These are phyloP conservation scores for Melaleuca quinquenervia DNA, from an alignment of 345 rosid species.

Conservation along the genomic window DNA sequence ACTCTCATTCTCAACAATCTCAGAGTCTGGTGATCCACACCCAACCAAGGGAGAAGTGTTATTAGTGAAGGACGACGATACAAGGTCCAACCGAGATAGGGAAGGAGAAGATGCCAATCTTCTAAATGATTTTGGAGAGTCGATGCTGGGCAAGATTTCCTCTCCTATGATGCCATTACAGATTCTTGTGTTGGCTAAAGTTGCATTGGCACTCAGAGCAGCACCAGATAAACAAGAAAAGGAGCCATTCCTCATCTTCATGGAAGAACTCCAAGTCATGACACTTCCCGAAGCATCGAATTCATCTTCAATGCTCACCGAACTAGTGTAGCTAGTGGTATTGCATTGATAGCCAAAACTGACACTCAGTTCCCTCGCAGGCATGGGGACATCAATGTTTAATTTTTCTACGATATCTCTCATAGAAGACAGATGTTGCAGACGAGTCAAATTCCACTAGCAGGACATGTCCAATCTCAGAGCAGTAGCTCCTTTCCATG, in stretches of 20 bases:
- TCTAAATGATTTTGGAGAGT: conserved; percentile 12
- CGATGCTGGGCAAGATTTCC: conserved; percentile 13
- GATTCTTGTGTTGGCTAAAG: conserved; percentile 14
- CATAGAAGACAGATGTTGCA: not conserved
- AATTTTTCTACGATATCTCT: not conserved
- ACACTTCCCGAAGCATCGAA: not conserved
- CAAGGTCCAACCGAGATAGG: conserved; percentile 4
- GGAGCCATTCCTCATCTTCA: conserved; percentile 6
- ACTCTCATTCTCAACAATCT: not conserved
- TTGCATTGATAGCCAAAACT: conserved; percentile 13
- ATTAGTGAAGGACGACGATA: not conserved
- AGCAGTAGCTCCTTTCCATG: not conserved
- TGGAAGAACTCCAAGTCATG: not conserved
- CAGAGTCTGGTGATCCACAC: not conserved
- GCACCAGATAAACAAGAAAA: conserved; percentile 16
- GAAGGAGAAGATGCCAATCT: conserved; percentile 11
- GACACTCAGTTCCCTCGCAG: conserved; percentile 5
- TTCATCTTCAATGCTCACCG: not conserved
- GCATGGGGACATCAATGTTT: not conserved
- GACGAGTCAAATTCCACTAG: not conserved
- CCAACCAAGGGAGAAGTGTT: not conserved
- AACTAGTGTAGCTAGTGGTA: not conserved
- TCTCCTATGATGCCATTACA: conserved; percentile 11
- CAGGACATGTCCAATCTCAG: not conserved
- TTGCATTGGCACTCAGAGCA: conserved; percentile 11